A percentile compares a stretch with the other conserved stretches of the same genome.
Conservation (phyloP, 345 rosid species). For the Barbarea vulgaris region DNA sequence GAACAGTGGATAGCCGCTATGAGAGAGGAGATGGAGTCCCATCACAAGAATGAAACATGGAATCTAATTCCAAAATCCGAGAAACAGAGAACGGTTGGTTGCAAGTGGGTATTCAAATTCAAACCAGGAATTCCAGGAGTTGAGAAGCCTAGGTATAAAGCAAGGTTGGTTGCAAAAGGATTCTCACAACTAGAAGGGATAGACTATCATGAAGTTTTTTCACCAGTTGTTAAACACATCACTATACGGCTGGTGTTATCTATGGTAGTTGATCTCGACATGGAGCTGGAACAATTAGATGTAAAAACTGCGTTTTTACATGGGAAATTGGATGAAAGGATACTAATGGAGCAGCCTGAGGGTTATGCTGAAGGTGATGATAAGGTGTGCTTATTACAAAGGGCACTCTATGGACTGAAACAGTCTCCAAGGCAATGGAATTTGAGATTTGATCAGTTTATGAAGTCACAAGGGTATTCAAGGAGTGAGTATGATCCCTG, state of each 20-base stretch:
- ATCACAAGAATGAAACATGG: background rate
- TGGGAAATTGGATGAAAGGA: background rate
- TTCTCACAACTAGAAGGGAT: background rate
- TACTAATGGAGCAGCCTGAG: background rate
- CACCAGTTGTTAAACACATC: background rate
- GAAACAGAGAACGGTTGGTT: background rate
- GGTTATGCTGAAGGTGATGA: background rate
- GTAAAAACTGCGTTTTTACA: background rate
- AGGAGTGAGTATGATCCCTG: background rate
- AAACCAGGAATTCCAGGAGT: background rate
- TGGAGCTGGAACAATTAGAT: background rate
- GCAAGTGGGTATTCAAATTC: background rate
- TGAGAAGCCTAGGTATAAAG: background rate
- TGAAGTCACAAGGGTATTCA: background rate
- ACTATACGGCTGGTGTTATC: background rate
- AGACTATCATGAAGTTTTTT: background rate
- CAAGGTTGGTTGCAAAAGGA: background rate
- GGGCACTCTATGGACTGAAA: background rate
- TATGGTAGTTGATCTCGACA: background rate
- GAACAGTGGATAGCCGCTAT: background rate
- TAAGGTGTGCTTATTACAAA: background rate
- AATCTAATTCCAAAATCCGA: no score
- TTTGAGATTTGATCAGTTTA: background rate
- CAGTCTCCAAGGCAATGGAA: background rate
- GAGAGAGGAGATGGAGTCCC: background rate